Percentiles rank a stretch among this genome's conserved stretches.
phyloP scores from a whole-genome alignment of 257 asterid species.

The Primulina eburnea region DNA sequence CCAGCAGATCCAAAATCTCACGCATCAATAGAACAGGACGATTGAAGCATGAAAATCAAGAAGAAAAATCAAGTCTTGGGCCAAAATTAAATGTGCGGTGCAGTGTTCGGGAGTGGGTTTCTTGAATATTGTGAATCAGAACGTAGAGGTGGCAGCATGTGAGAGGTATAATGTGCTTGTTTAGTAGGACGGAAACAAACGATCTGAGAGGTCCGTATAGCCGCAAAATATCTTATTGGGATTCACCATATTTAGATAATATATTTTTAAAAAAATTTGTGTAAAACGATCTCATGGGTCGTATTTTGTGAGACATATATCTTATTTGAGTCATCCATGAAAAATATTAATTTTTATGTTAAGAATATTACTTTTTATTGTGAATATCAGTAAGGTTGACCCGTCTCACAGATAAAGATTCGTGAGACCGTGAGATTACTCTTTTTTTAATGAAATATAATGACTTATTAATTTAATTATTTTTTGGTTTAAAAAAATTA shows the following conservation, averaged over 20 bases:
- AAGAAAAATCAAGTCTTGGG: constrained; percentile 10
- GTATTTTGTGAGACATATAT: no score
- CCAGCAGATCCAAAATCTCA: constrained; percentile 2
- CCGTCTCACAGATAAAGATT: no score
- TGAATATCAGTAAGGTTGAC: no score
- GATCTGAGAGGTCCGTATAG: constrained; percentile 24
- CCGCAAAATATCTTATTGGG: constrained; percentile 28
- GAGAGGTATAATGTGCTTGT: constrained; percentile 24
- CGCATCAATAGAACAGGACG: constrained; percentile 11
- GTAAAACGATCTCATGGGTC: no score
- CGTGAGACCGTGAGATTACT: no score
- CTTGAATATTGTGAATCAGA: constrained; percentile 13
- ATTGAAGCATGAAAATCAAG: not conserved
- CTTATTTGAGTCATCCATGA: no score
- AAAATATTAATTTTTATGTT: no score
- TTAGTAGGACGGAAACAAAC: constrained; percentile 26
- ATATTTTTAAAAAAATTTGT: no score
- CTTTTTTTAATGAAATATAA: no score
- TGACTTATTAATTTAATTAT: no score
- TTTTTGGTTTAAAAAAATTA: no score
- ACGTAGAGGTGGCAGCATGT: constrained; percentile 17
- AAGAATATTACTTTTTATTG: no score
- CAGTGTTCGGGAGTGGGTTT: not conserved
- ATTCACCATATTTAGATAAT: constrained; percentile 18
- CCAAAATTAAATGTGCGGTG: not conserved